These are phyloP conservation scores for Daedaleopsis nitida DNA, from an alignment of 768 basidiomycete species.

Conservation along the genomic window DNA sequence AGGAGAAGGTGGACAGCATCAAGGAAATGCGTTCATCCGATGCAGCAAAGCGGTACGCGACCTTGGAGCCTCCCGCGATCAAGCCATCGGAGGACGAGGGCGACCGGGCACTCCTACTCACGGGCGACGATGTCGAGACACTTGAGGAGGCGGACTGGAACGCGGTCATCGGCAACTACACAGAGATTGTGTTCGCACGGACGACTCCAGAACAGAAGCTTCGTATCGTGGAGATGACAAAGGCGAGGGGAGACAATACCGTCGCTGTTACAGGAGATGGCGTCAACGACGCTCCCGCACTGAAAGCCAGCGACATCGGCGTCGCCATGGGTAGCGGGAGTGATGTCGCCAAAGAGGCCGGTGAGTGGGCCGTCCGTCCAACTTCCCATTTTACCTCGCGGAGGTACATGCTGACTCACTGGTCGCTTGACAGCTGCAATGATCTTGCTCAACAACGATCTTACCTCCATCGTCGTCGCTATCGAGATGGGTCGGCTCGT, in stretches of 20 bases:
- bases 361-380: slow-evolving; percentile 35
- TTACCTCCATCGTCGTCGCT: slow-evolving; percentile 63
- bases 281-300: slow-evolving; percentile 59
- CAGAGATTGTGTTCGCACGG: slow-evolving; percentile 61
- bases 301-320: slow-evolving; percentile 63
- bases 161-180: slow-evolving; percentile 38
- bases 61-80: slow-evolving; percentile 23
- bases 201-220: slow-evolving; percentile 68
- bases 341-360: slow-evolving; percentile 57
- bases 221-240: slow-evolving; percentile 61
- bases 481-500: slow-evolving; percentile 67
- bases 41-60: slow-evolving; percentile 22
- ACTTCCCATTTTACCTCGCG: neutral
- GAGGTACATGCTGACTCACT: neutral
- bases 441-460: slow-evolving; percentile 65
- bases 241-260: slow-evolving; percentile 50
- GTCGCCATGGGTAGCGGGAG: slow-evolving; percentile 59
- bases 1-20: slow-evolving; percentile 38
- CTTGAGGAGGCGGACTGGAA: slow-evolving; percentile 44
- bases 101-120: slow-evolving; percentile 42
- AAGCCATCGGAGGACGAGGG: slow-evolving; percentile 42
- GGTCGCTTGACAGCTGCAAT: slow-evolving; percentile 53
- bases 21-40: slow-evolving; percentile 29
- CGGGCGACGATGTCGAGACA: slow-evolving; percentile 45
- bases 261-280: slow-evolving; percentile 73